Conservation (phyloP, 2,329 filamentous ascomycete species). For the Exophiala phaeomuriformis region DNA sequence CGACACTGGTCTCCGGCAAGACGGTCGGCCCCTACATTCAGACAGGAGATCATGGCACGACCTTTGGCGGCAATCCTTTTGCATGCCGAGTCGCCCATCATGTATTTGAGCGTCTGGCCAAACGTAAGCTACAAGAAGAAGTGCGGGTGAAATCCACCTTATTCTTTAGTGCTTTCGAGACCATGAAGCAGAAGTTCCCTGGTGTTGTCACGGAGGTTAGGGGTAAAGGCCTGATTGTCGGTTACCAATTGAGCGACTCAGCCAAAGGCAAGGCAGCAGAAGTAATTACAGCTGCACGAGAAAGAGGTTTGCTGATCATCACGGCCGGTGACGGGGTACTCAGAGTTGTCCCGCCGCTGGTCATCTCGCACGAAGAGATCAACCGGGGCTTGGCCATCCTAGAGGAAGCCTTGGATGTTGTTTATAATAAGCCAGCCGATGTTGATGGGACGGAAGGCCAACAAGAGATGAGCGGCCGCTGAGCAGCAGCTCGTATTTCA, state of each 20-base stretch:
- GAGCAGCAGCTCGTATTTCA: background rate
- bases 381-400: conserved; percentile 67
- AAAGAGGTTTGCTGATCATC: conserved; percentile 81
- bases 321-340: conserved; percentile 89
- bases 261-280: conserved; percentile 43
- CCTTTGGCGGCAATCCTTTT: conserved; percentile 86
- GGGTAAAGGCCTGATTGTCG: conserved; percentile 77
- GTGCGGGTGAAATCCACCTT: conserved; percentile 61
- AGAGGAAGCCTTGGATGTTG: conserved; percentile 56
- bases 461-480: conserved; percentile 37
- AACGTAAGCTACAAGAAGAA: conserved; percentile 59
- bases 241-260: conserved; percentile 72
- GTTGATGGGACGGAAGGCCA: conserved; percentile 38
- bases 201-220: conserved; percentile 68
- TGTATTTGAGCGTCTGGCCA: conserved; percentile 69
- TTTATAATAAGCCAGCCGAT: conserved; percentile 39
- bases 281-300: conserved; percentile 76
- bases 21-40: conserved; percentile 61
- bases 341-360: conserved; percentile 81
- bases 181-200: conserved; percentile 56
- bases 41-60: conserved; percentile 83
- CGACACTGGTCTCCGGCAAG: conserved; percentile 59
- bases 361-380: conserved; percentile 74
- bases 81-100: conserved; percentile 78
- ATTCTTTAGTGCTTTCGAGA: conserved; percentile 53